These are phyloP conservation scores for Metschnikowia drakensbergensis DNA, from an alignment of 805 yeast species.

Conservation along the genomic window DNA sequence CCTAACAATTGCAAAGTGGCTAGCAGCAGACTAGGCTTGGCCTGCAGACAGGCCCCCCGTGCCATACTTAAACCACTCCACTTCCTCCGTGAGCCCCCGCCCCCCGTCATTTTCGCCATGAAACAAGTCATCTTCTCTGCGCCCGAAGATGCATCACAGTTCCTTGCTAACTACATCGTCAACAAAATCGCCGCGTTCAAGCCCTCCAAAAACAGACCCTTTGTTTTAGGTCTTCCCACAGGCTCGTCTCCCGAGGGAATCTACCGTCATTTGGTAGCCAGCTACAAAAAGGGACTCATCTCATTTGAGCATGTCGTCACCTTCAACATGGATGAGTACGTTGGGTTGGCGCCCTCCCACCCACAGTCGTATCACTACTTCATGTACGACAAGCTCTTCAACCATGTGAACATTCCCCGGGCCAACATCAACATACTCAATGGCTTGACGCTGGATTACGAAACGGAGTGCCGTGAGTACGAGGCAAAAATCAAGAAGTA, in stretches of 20 bases:
- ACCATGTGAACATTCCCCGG: conserved; percentile 50
- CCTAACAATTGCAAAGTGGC: not conserved
- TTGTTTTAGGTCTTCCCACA: conserved; percentile 56
- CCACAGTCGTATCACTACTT: conserved; percentile 55
- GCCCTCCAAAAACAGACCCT: conserved; percentile 46
- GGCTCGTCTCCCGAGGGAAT: conserved; percentile 60
- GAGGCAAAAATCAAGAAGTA: conserved; percentile 45
- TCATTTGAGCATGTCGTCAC: conserved; percentile 52
- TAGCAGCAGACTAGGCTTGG: not conserved
- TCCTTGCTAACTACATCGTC: conserved; percentile 45
- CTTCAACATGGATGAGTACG: conserved; percentile 62
- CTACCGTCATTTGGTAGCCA: conserved; percentile 43
- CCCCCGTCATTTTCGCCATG: conserved; percentile 2
- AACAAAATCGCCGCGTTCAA: conserved; percentile 39
- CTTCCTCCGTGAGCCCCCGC: not conserved
- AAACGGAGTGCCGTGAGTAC: conserved; percentile 45
- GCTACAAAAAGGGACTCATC: conserved; percentile 39
- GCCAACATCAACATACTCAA: conserved; percentile 52
- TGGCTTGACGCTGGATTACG: conserved; percentile 46
- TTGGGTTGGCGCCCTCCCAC: conserved; percentile 45
- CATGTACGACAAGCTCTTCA: conserved; percentile 53
- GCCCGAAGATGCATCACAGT: conserved; percentile 39
- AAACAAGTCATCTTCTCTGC: conserved; percentile 27
- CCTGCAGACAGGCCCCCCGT: not conserved
- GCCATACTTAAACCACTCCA: conserved; percentile 1